Conservation (phyloP, 805 yeast genomes). For the Candida easanensis region DNA sequence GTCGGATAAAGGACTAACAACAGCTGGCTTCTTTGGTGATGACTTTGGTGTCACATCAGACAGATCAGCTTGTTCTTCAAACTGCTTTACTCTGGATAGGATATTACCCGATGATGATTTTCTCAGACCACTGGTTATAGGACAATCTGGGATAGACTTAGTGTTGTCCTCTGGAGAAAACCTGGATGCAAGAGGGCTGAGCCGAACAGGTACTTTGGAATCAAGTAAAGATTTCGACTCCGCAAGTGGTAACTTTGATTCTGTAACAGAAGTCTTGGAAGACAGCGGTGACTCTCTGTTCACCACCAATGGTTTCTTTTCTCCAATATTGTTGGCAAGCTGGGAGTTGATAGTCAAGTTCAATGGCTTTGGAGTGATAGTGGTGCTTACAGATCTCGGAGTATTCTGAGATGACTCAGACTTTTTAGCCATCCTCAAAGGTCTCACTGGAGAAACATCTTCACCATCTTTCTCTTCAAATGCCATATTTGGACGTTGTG, state of each 20-base stretch:
- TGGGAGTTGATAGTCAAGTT: conserved; percentile 21
- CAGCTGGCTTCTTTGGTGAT: conserved; percentile 16
- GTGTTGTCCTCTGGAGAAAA: conserved; percentile 9
- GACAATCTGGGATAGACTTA: conserved; percentile 1
- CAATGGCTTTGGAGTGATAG: conserved; percentile 18
- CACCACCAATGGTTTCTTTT: conserved; percentile 2
- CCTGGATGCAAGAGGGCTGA: conserved; percentile 2
- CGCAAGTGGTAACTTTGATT: too few species aligned
- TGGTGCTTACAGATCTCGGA: conserved; percentile 9
- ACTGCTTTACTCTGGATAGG: conserved; percentile 31
- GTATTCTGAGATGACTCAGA: conserved; percentile 24
- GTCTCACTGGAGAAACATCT: conserved; percentile 53
- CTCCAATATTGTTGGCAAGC: conserved; percentile 11
- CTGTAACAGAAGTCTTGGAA: conserved; percentile 2
- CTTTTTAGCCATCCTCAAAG: conserved; percentile 65
- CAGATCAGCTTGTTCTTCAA: conserved; percentile 27
- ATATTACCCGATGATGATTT: conserved; percentile 29
- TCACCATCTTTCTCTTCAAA: conserved; percentile 2
- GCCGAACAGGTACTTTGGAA: background rate
- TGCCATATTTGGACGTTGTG: conserved; percentile 1
- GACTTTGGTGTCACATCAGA: conserved; percentile 12
- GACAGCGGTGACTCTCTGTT: conserved; percentile 1
- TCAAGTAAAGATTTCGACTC: background rate
- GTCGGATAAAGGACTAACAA: conserved; percentile 22
- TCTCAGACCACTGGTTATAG: conserved; percentile 20